Evolutionary conservation across 345 rosid species (phyloP).

Genomic region (Cardamine occulta): DNA sequence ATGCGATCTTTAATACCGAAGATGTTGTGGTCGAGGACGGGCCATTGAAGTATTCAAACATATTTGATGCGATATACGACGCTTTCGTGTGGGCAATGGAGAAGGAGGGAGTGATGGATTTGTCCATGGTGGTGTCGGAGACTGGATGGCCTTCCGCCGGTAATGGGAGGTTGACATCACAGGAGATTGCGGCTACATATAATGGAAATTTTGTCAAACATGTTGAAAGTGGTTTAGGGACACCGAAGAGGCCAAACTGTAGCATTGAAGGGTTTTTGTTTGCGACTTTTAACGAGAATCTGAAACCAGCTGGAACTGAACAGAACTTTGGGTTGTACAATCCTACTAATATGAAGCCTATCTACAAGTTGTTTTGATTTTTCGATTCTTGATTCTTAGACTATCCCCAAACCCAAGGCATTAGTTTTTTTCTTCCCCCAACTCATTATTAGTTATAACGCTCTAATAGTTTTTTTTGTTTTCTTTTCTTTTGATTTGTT

Average conservation of each 20-base stretch:
- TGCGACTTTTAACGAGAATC: constrained; percentile 41
- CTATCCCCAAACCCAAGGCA: background rate
- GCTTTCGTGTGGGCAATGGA: constrained; percentile 45
- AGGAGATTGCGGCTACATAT: constrained; percentile 19
- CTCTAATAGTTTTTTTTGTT: background rate
- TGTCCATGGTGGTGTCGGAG: constrained; percentile 45
- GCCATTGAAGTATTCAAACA: constrained; percentile 34
- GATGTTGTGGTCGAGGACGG: constrained; percentile 43
- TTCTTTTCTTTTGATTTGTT: background rate
- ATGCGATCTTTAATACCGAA: constrained; percentile 31
- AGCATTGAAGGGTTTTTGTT: constrained; percentile 20
- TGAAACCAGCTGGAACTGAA: constrained; percentile 30
- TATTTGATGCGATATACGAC: constrained; percentile 51
- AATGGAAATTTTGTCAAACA: constrained; percentile 35
- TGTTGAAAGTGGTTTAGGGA: constrained; percentile 35
- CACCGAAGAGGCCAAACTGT: constrained; percentile 42
- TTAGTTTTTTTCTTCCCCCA: background rate
- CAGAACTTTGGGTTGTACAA: constrained; percentile 34
- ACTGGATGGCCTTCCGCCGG: constrained; percentile 54
- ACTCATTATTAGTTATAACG: background rate
- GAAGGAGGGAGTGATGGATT: constrained; percentile 14
- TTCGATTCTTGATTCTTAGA: constrained; percentile 1
- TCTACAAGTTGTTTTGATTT: constrained; percentile 38
- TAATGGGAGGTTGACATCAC: constrained; percentile 36
- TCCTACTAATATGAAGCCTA: constrained; percentile 29